Base-by-base conservation (phyloP, 257 asterid genomes). In the Solanum appendiculatum region DNA sequence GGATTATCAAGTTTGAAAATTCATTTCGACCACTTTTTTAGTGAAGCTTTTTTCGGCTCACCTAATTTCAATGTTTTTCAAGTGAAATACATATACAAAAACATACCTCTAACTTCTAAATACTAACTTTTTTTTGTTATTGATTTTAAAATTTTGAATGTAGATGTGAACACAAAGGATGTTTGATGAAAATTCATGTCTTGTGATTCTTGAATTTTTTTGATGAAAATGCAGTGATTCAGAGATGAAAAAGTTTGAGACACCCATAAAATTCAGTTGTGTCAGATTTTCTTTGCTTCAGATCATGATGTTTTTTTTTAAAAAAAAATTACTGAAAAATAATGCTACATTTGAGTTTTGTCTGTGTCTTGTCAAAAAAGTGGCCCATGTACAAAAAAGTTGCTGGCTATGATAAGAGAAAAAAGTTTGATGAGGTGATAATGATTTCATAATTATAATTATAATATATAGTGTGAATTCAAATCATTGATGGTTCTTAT, bases 361-460 rank as follows among this genome's bases (percentile, higher is more conserved):
- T 89, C 88, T 88, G 87, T 92, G 95, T 94, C 92, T 54, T 85
- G 90, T 89, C 88, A 90, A 78, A 86, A 54, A 85, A 66, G 86
- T 88, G 93, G 93, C 86, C 93, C 92, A 37, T 5, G 36, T 46
- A 29, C 21, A 9, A 80, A 27, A 44, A 46, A 23, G 31, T 60
- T 23, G 16, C 87, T 46, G 8, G 27, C 39, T 39, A n/a, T 70
- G 34, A 87, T 42, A 86, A 16, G 36, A 44, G 15, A 16, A 29
- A 20, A 85, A 88, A 86, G 85, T 34, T 85, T 89, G 89, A 90
- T 90, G 88, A 90, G 86, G 75, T 90, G 92, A 91, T 91, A 86
- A 86, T 92, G 93, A 91, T 91, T 88, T 88, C 91, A 82, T 86
- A 70, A 89, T 60, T 60, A 60, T 84, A 75, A 90, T 87, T 86